Evolutionary conservation across 1,139 yeast species (phyloP), one percentile per base, ranked within the genome.

Genomic region (Meyerozyma athensensis): DNA sequence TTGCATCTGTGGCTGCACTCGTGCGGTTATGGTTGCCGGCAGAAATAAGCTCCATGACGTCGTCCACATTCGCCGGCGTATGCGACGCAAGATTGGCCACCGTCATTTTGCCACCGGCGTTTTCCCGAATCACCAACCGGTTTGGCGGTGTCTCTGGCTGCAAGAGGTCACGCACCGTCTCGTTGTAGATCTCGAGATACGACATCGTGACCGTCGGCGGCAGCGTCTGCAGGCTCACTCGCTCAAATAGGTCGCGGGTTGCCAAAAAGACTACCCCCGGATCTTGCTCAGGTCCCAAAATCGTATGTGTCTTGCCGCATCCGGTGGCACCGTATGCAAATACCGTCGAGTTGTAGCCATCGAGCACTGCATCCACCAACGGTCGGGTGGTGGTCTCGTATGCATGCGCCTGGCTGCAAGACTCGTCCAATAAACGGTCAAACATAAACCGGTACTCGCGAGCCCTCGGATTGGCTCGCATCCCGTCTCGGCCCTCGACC

Each of bases 261-360:
- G 96, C 82, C 38, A 81, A 62, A 48, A 82, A 86, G 1, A 87
- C 82, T 16, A 90, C 77, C 0, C 96, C 97, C 0, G 96, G 96
- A 26, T 75, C 65, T 1, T 73, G 72, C 0, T 80, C 72, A 0
- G 80, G 75, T 0, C 97, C 96, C 58, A 82, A 76, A 30, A 90
- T 86, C 0, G 97, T 90, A 55, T 84, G 89, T 0, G 97, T 89
- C 56, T 90, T 90, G n/a, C 98, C 98, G 58, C 97, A 92, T 0
- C 98, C 98, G 0, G 98, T 89, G 19, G 96, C 96, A 2, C 98
- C 98, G 56, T 92, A 92, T 1, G 98, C 97, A 65, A 92, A 92
- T 0, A 90, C 89, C 0, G 97, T 89, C 5, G 95, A 83, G 58
- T 90, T 87, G 58, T 68, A 86, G 0, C 97, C 97, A 46, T 85